Evolutionary conservation across 805 yeast genomes (phyloP), one percentile per base, ranked within the genome.

Genomic region (Zygoascus ofunaensis): DNA sequence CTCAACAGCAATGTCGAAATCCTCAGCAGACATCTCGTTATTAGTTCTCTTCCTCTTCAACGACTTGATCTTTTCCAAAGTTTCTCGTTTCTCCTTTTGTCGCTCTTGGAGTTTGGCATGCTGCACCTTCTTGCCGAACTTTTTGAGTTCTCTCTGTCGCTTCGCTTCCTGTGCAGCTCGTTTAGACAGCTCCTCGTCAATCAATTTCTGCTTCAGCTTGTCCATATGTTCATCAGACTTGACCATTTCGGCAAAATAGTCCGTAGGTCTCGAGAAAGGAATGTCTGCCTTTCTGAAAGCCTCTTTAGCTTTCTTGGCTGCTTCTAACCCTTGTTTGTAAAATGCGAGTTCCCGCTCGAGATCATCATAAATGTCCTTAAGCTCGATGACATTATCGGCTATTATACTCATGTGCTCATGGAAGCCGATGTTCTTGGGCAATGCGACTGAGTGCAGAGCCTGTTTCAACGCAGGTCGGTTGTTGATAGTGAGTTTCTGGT

Each of bases 141-240:
- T 90, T 82, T 90, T 90, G 63, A 90, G 76, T 51, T 83, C 81
- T 67, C 98, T 80, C 71, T 90, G 97, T 65, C 82, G 82, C 71
- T 85, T 84, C 24, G 97, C 95, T 43, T 87, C 96, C 65, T 85
- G 90, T 44, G 87, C 74, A 1, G 95, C 95, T 65, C 82, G 84
- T 77, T 86, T 86, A 22, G 60, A 54, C 4, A 73, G 66, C 35
- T 76, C 79, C 62, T 87, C 96, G 51, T 77, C 74, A 37, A 87
- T 72, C 55, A 90, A 73, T 65, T 85, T 87, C 58, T 71, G 68
- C 72, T 86, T 87, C 60, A 92, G 74, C 66, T 79, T 85, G 59
- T 87, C 96, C 98, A 92, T 92, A 65, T 92, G 99, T 63, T 87
- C 96, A 64, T 92, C 98, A 44, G 89, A 81, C 70, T 92, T 92